Conservation (phyloP, 495 filamentous ascomycete genomes). For the Aspergillus wentii region DNA sequence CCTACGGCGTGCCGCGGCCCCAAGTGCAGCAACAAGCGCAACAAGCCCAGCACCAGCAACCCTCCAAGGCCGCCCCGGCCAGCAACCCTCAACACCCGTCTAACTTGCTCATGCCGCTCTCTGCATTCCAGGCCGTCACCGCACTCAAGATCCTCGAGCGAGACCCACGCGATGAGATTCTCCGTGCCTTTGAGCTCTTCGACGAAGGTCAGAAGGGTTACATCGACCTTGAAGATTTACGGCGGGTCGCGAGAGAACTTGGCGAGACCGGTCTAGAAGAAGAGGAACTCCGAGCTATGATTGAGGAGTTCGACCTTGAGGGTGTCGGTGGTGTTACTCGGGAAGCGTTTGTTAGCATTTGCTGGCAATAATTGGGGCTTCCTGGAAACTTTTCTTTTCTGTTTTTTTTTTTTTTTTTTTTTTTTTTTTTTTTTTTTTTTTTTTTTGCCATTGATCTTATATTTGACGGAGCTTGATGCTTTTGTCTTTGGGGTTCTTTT, state of each 20-base stretch:
- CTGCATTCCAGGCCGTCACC: conserved; percentile 73
- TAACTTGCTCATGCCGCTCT: conserved; percentile 64
- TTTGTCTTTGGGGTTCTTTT: too few species aligned
- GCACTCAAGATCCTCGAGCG: conserved; percentile 72
- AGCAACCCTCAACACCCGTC: conserved; percentile 41
- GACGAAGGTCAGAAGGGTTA: conserved; percentile 74
- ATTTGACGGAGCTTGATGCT: too few species aligned
- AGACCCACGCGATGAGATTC: conserved; percentile 87
- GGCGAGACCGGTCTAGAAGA: conserved; percentile 86
- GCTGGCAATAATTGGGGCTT: conserved; percentile 42
- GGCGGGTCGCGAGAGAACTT: conserved; percentile 82
- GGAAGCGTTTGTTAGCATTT: conserved; percentile 87
- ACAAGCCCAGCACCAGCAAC: conserved; percentile 18
- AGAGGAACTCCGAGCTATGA: conserved; percentile 90
- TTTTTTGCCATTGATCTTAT: conserved; percentile 14
- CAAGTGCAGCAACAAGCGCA: conserved; percentile 39
- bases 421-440: conserved; percentile 8
- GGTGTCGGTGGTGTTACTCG: conserved; percentile 83
- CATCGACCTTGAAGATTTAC: conserved; percentile 80
- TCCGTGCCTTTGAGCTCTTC: conserved; percentile 88
- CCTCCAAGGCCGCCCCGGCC: conserved; percentile 19
- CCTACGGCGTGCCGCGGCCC: conserved; percentile 60
- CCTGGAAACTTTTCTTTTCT: conserved; percentile 1
- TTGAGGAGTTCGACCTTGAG: conserved; percentile 97
- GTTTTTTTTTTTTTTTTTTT: conserved; percentile 9